These are phyloP conservation scores for Sungouiella thailandica DNA, from an alignment of 805 yeast genomes.

Conservation along the genomic window DNA sequence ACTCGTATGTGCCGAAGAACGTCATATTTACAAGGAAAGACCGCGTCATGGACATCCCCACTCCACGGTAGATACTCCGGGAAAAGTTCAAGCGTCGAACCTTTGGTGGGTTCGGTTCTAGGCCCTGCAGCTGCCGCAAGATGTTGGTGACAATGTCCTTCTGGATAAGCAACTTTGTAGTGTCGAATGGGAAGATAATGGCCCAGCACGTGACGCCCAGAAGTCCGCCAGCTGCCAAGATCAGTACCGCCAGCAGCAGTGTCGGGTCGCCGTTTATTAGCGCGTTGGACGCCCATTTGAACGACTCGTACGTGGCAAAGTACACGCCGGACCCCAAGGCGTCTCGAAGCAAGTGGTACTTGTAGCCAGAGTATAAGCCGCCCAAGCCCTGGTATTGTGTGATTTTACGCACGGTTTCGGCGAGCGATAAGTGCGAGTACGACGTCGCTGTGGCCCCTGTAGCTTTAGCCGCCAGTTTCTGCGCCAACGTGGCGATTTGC, in stretches of 20 bases:
- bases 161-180: constrained; percentile 71
- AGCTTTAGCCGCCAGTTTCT: constrained; percentile 21
- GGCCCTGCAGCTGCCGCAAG: constrained; percentile 46
- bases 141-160: constrained; percentile 68
- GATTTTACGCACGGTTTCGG: constrained; percentile 46
- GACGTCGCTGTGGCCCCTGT: constrained; percentile 12
- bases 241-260: constrained; percentile 26
- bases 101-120: constrained; percentile 34
- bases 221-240: constrained; percentile 63
- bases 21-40: constrained; percentile 71
- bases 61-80: constrained; percentile 64
- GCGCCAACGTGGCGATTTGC: constrained; percentile 56
- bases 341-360: constrained; percentile 65
- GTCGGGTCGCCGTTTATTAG: constrained; percentile 13
- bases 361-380: constrained; percentile 72
- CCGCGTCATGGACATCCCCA: constrained; percentile 69
- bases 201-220: constrained; percentile 77
- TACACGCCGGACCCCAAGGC: constrained; percentile 67
- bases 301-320: constrained; percentile 70
- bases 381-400: constrained; percentile 51
- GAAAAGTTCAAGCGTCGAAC: constrained; percentile 27
- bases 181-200: constrained; percentile 68
- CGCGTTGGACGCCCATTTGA: constrained; percentile 47
- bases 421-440: constrained; percentile 24
- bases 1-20: constrained; percentile 70